Evolutionary conservation across 179 eudicot species (phyloP).

Genomic region (Silene coronaria): DNA sequence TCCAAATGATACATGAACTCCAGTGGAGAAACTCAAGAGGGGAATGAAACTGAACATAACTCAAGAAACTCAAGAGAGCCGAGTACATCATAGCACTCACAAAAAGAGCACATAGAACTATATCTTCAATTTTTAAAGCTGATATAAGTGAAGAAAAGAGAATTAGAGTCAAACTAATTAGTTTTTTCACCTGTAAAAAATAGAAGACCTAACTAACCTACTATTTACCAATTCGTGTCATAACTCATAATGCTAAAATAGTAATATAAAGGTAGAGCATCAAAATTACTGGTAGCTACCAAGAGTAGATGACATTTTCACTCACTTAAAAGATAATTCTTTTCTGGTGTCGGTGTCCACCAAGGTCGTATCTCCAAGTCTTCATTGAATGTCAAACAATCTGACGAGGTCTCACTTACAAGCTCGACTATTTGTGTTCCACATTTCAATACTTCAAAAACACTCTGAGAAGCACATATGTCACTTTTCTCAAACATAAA

Average conservation of each 20-base stretch:
- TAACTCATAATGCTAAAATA: not conserved
- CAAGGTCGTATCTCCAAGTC: constrained; percentile 78
- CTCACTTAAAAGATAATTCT: constrained; percentile 78
- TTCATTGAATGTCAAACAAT: constrained; percentile 82
- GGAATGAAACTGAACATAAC: not conserved
- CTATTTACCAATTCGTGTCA: not conserved
- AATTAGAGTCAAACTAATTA: not conserved
- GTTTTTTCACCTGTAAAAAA: not conserved
- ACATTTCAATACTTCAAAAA: constrained; percentile 51
- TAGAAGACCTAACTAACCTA: not conserved
- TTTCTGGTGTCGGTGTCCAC: constrained; percentile 91
- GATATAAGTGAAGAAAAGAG: not conserved
- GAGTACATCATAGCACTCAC: not conserved
- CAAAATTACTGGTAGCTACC: not conserved
- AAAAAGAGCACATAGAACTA: not conserved
- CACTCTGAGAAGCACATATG: constrained; percentile 37
- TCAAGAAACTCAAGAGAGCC: not conserved
- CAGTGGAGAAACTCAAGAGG: not conserved
- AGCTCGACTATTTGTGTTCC: constrained; percentile 63
- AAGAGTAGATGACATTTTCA: not conserved
- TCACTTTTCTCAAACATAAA: not conserved
- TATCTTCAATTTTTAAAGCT: not conserved
- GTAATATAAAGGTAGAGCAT: not conserved
- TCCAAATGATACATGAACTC: not conserved
- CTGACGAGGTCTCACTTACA: constrained; percentile 51